phyloP scores from a whole-genome alignment of 2,329 filamentous ascomycete genomes.

The Aspergillus sclerotialis region DNA sequence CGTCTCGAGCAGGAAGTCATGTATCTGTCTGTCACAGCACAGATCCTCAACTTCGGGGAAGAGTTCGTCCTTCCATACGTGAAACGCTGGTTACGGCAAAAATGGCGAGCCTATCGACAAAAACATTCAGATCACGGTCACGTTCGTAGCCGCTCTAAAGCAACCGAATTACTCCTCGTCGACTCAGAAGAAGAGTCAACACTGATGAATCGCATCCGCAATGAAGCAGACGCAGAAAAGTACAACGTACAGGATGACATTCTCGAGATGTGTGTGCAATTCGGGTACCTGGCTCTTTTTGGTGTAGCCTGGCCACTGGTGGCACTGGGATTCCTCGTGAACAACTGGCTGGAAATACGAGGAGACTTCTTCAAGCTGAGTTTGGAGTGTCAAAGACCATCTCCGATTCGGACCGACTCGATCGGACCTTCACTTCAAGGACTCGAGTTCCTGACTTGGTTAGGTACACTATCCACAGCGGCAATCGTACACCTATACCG shows the following conservation, averaged over 20 bases:
- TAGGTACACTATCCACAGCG: constrained; percentile 80
- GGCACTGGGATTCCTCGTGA: constrained; percentile 77
- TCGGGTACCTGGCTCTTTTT: constrained; percentile 83
- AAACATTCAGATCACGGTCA: constrained; percentile 25
- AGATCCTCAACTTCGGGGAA: constrained; percentile 77
- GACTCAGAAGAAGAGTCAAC: constrained; percentile 71
- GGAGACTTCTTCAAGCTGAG: constrained; percentile 94
- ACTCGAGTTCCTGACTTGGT: constrained; percentile 84
- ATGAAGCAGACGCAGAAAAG: constrained; percentile 70
- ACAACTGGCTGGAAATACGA: constrained; percentile 93
- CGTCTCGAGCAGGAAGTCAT: constrained; percentile 87
- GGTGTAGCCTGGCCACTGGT: constrained; percentile 94
- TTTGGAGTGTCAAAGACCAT: constrained; percentile 78
- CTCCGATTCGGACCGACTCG: constrained; percentile 82
- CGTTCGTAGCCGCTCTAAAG: constrained; percentile 19
- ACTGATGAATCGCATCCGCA: constrained; percentile 74
- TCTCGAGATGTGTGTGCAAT: constrained; percentile 87
- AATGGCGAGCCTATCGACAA: constrained; percentile 46
- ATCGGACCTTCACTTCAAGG: constrained; percentile 90
- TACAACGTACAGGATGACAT: constrained; percentile 92
- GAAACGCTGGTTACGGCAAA: constrained; percentile 70
- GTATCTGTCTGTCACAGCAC: constrained; percentile 91
- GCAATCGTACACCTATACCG: constrained; percentile 86
- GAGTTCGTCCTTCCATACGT: constrained; percentile 80
- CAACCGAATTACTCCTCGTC: constrained; percentile 44